Evolutionary conservation across 208 protist genomes (phyloP), one percentile per base, ranked within the genome.

Genomic region (Leishmania lainsoni): DNA sequence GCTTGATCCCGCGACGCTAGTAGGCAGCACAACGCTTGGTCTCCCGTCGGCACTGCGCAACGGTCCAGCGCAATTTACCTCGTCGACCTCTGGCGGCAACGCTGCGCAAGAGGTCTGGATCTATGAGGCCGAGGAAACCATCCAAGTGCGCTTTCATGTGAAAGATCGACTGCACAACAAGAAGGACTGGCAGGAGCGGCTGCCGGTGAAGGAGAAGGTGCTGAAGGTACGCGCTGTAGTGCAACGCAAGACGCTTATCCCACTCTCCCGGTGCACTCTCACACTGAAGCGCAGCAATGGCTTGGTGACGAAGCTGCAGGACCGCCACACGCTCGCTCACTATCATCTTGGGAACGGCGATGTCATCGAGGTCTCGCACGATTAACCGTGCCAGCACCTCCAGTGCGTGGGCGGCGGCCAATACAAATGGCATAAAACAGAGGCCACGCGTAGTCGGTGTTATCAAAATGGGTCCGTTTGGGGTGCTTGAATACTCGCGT

Each of bases 191-290:
- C 90, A 95, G 39, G 74, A 93, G 63, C 83, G 86, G 1, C 48
- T 97, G 61, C 78, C 70, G 4, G 79, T 70, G n/a, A 90, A 76
- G 73, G 94, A 98, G 58, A 95, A 94, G 83, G 88, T 98, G 14
- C 78, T 98, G 45, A 87, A 86, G 70, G 76, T 98, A 52, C 92
- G 94, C 14, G 90, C 93, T 6, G 83, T 87, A 16, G 94, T 96
- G 52, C 94, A 98, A 79, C 88, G 88, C 22, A 83, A 83, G 51
- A 98, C 94, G 52, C 84, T 95, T 68, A 98, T 98, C 73, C 94
- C 94, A 2, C 87, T 98, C 51, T 94, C 93, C 2, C 92, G 94
- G 5, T 95, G 92, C 85, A 86, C 87, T 20, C 81, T 98, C 66
- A 80, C 76, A 5, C 78, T 88, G 22, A 78, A 68, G 61, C 71